Evolutionary conservation across 2,329 filamentous ascomycete genomes (phyloP).

Genomic region (Dendrostoma leiphaemia): DNA sequence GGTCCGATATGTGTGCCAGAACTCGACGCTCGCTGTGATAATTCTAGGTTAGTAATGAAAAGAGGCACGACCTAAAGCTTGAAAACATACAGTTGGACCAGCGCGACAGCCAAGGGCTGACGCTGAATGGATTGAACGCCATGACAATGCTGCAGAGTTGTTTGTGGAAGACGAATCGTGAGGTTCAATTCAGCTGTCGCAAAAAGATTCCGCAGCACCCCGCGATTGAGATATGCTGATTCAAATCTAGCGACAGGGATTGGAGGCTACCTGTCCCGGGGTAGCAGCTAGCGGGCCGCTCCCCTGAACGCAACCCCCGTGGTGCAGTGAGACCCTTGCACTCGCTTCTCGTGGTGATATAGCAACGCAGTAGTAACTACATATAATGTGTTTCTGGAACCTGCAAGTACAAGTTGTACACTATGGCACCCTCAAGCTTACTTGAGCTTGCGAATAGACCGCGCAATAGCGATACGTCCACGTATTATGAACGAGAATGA

Average conservation of each 20-base stretch:
- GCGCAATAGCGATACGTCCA: no score
- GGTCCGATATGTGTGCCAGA: constrained; percentile 47
- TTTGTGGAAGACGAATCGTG: not conserved
- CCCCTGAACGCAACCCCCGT: not conserved
- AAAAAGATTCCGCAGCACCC: constrained; percentile 8
- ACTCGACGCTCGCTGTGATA: constrained; percentile 29
- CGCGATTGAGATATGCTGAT: constrained; percentile 16
- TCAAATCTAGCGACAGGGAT: constrained; percentile 2
- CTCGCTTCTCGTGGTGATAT: no score
- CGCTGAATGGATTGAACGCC: constrained; percentile 5
- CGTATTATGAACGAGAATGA: no score
- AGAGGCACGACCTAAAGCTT: not conserved
- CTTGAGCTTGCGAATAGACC: no score
- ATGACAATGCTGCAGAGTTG: not conserved
- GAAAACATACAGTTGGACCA: constrained; percentile 9
- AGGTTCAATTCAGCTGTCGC: not conserved
- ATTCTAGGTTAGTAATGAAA: not conserved
- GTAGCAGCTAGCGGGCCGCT: not conserved
- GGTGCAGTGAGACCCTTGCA: not conserved
- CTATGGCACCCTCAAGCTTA: no score
- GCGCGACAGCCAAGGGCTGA: constrained; percentile 13
- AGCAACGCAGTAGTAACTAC: no score
- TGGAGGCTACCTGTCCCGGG: not conserved
- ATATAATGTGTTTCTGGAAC: no score
- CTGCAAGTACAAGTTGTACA: no score